Evolutionary conservation across 1,139 yeast species (phyloP).

Genomic region (Candida sp.): DNA sequence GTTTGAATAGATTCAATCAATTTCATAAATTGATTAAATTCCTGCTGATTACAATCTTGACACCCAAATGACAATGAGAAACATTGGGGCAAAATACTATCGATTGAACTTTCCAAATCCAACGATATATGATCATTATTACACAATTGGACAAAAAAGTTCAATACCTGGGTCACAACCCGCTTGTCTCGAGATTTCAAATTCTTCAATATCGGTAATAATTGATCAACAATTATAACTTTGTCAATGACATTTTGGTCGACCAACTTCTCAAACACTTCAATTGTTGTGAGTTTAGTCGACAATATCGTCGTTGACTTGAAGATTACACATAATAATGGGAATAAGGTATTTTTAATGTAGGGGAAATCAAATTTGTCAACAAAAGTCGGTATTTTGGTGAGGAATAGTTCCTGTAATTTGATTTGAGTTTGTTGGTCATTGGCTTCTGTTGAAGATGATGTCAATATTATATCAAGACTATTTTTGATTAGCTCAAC

Average conservation of each 20-base stretch:
- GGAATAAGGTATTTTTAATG: constrained; percentile 70
- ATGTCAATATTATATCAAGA: constrained; percentile 25
- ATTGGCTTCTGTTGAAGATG: constrained; percentile 22
- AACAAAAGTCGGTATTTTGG: constrained; percentile 40
- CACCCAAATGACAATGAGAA: constrained; percentile 38
- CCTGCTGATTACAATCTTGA: constrained; percentile 34
- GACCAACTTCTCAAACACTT: constrained; percentile 58
- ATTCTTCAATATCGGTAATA: constrained; percentile 70
- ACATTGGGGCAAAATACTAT: constrained; percentile 36
- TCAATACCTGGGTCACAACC: constrained; percentile 54
- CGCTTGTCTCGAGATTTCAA: constrained; percentile 77
- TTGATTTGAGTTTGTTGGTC: constrained; percentile 31
- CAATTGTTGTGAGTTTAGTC: constrained; percentile 70
- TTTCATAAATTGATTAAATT: constrained; percentile 29
- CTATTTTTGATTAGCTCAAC: constrained; percentile 29
- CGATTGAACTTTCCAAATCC: constrained; percentile 36
- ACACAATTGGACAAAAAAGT: constrained; percentile 47
- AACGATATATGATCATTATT: constrained; percentile 34
- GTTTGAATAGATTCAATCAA: constrained; percentile 27
- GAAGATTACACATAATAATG: constrained; percentile 68
- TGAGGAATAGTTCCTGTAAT: constrained; percentile 57
- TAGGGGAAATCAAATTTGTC: constrained; percentile 65
- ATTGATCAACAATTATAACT: constrained; percentile 67
- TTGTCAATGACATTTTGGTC: constrained; percentile 63
- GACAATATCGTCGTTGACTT: constrained; percentile 80